A percentile compares a stretch with the other conserved stretches of the same genome.
Evolutionary conservation across 2,329 filamentous ascomycete species (phyloP).

Genomic region (Harringtonia aguacate): DNA sequence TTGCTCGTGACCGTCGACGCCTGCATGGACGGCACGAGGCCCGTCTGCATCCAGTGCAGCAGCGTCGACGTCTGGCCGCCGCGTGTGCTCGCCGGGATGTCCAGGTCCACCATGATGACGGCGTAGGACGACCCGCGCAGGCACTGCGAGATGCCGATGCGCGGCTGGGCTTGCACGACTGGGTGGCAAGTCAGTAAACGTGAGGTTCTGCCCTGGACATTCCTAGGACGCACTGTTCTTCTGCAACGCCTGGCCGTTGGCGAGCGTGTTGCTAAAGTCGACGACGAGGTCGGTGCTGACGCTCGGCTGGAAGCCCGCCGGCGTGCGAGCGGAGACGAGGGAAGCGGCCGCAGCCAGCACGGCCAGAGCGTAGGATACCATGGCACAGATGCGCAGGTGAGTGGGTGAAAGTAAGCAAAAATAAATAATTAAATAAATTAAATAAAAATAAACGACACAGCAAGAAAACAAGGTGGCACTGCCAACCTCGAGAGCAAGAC

Average conservation of each 20-base stretch:
- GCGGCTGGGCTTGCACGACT: constrained; percentile 6
- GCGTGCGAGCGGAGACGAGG: constrained; percentile 25
- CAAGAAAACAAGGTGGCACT: constrained; percentile 1
- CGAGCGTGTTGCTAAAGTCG: constrained; percentile 23
- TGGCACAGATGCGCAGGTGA: background rate
- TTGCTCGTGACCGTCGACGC: constrained; percentile 12
- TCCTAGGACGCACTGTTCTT: constrained; percentile 26
- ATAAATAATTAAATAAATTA: no score
- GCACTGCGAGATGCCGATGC: constrained; percentile 19
- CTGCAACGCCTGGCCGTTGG: constrained; percentile 26
- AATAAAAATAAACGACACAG: background rate
- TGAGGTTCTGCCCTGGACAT: no score
- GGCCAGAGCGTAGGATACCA: constrained; percentile 14
- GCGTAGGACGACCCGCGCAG: constrained; percentile 30
- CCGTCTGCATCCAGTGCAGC: constrained; percentile 32
- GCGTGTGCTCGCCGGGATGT: constrained; percentile 31
- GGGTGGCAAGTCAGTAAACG: background rate
- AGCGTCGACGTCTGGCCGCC: constrained; percentile 25
- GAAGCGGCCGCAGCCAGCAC: constrained; percentile 13
- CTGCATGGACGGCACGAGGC: constrained; percentile 19
- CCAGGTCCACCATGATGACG: constrained; percentile 33
- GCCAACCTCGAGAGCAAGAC: constrained; percentile 4
- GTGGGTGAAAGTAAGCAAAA: no score
- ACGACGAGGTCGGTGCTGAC: constrained; percentile 28
- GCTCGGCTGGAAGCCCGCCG: constrained; percentile 28